A percentile compares a stretch with the other conserved stretches of the same genome.
phyloP scores from a whole-genome alignment of 495 filamentous ascomycete species.

The Hypoxylon perforatum region DNA sequence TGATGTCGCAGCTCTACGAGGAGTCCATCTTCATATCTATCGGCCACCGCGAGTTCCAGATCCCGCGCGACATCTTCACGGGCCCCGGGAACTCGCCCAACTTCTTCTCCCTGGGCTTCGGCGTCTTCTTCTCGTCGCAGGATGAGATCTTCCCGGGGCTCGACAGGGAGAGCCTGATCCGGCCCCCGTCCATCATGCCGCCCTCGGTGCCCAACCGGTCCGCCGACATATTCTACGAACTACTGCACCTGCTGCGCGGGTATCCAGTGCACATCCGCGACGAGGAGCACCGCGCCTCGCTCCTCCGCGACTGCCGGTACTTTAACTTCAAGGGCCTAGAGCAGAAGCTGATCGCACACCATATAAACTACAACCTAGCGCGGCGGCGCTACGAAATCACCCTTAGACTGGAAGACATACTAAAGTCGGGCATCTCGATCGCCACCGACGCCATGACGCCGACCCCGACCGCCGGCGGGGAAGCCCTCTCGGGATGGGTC shows the following conservation, averaged over 20 bases:
- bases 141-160: constrained; percentile 88
- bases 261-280: constrained; percentile 84
- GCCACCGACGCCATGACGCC: constrained; percentile 53
- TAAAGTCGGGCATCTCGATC: constrained; percentile 83
- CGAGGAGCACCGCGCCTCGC: constrained; percentile 78
- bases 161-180: constrained; percentile 80
- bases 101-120: constrained; percentile 94
- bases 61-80: constrained; percentile 88
- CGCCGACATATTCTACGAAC: constrained; percentile 81
- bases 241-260: constrained; percentile 87
- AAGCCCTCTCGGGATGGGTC: constrained; percentile 67
- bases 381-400: constrained; percentile 78
- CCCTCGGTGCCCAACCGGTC: constrained; percentile 83
- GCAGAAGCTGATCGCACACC: constrained; percentile 84
- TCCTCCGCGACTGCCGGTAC: constrained; percentile 90
- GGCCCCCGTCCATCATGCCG: constrained; percentile 86
- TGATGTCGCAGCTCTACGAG: constrained; percentile 94
- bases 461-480: constrained; percentile 26
- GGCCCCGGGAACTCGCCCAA: constrained; percentile 89
- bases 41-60: constrained; percentile 85
- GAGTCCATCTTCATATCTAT: constrained; percentile 92
- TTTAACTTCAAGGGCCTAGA: constrained; percentile 93
- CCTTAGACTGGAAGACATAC: constrained; percentile 83
- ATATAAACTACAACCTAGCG: constrained; percentile 79
- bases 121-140: constrained; percentile 84